Conservation (phyloP, 805 yeast species). For the Blastobotrys peoriensis region DNA sequence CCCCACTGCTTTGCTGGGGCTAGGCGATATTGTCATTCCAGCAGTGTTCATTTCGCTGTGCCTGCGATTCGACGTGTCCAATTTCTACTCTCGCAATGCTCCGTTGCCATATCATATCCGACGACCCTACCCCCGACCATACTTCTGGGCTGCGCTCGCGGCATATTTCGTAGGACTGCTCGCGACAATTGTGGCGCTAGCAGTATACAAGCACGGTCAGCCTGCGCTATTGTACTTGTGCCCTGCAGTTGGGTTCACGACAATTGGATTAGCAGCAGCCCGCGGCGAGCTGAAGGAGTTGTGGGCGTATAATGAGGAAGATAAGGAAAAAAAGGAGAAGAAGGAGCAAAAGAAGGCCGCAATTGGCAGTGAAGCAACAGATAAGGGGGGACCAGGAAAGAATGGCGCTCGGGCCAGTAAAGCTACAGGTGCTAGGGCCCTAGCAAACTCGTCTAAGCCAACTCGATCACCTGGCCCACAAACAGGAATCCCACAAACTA, state of each 20-base stretch:
- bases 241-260: conserved; percentile 39
- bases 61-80: conserved; percentile 47
- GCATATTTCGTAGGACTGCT: conserved; percentile 45
- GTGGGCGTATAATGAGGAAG: conserved; percentile 33
- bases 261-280: conserved; percentile 31
- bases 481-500: no score
- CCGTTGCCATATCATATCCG: conserved; percentile 22
- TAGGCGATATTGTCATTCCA: conserved; percentile 64
- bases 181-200: conserved; percentile 38
- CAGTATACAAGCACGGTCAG: conserved; percentile 43
- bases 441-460: no score
- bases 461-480: no score
- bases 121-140: conserved; percentile 36
- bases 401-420: no score
- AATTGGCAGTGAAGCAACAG: not conserved
- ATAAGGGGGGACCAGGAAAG: not conserved
- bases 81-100: conserved; percentile 31
- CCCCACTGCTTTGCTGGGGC: conserved; percentile 44
- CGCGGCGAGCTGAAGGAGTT: conserved; percentile 39
- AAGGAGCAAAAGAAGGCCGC: conserved; percentile 8
- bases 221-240: conserved; percentile 64
- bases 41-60: conserved; percentile 48
- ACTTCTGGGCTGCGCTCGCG: conserved; percentile 41
- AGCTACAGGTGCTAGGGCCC: no score
- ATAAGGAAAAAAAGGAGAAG: conserved; percentile 16